Conservation (phyloP, 2,329 filamentous ascomycete species). For the Aspergillus latus region DNA sequence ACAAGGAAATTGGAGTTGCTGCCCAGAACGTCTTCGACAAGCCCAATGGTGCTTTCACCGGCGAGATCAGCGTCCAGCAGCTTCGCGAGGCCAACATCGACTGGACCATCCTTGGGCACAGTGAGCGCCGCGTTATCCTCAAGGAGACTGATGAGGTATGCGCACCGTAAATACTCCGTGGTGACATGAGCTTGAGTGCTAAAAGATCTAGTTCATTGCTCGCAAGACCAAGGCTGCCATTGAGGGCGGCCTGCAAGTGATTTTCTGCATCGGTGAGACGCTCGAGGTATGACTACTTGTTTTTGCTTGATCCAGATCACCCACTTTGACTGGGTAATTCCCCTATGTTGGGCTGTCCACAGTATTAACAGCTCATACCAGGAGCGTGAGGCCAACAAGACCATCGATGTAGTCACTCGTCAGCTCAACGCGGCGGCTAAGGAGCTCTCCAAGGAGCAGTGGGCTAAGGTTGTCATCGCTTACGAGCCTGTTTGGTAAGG, state of each 20-base stretch:
- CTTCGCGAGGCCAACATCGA: constrained; percentile 83
- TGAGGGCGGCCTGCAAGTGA: constrained; percentile 82
- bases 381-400: constrained; percentile 83
- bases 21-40: constrained; percentile 98
- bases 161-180: constrained; percentile 5
- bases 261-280: constrained; percentile 96
- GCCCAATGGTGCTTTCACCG: constrained; percentile 94
- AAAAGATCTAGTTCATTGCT: constrained; percentile 64
- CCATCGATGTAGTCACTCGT: constrained; percentile 67
- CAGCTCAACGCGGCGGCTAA: constrained; percentile 83
- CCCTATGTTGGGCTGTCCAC: constrained; percentile 7
- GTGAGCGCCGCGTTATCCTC: constrained; percentile 87
- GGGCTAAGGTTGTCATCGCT: constrained; percentile 91
- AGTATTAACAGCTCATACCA: constrained; percentile 23
- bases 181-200: constrained; percentile 2
- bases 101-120: constrained; percentile 93
- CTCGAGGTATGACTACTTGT: constrained; percentile 60
- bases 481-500: constrained; percentile 98
- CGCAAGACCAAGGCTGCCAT: constrained; percentile 92
- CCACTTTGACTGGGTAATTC: constrained; percentile 14
- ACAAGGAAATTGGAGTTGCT: constrained; percentile 76
- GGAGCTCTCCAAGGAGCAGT: constrained; percentile 67
- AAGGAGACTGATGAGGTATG: constrained; percentile 73
- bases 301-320: constrained; percentile 18
- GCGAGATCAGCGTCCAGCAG: constrained; percentile 90